Base-by-base conservation (phyloP, 495 filamentous ascomycete genomes). In the Podospora fimiseda region DNA sequence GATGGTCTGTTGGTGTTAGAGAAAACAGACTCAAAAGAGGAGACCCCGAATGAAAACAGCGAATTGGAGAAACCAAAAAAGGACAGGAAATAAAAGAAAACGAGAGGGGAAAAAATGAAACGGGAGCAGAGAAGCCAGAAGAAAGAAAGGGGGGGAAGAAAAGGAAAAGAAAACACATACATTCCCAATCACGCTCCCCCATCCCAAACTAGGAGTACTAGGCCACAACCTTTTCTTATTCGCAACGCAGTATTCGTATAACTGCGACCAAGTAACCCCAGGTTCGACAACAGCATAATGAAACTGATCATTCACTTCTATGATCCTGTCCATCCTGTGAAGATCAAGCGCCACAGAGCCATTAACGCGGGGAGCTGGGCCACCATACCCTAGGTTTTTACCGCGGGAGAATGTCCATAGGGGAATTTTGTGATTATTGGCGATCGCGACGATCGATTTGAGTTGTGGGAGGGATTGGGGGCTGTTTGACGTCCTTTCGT, bases 111-210 rank as follows among this genome's bases (percentile, higher is more conserved):
- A n/a, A n/a, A n/a, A n/a, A n/a, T n/a, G n/a, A n/a, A n/a, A n/a
- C n/a, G n/a, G n/a, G n/a, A n/a, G n/a, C n/a, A n/a, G n/a, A 55
- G 9, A 23, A 9, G 41, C 45, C 3, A 3, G 11, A 9, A 39
- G 11, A 13, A n/a, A 14, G 4, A 21, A 23, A 14, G 18, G 20
- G 18, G 46, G 22, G 15, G 5, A 23, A 33, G 22, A 30, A 33
- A 45, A 20, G 43, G 44, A 37, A 67, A 52, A 33, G 43, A 9
- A 14, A 51, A 3, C 22, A 23, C 53, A n/a, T 15, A 69, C 70
- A 67, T 83, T 82, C 20, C 80, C 79, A 16, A 82, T 43, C 1
- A 81, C 74, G 14, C 75, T 79, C 3, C 79, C 80, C 61, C 80
- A 77, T 39, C 78, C 79, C n/a, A 83, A 60, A 47, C 74, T 75